Evolutionary conservation across 768 basidiomycete genomes (phyloP).

Genomic region (Russula abietina): DNA sequence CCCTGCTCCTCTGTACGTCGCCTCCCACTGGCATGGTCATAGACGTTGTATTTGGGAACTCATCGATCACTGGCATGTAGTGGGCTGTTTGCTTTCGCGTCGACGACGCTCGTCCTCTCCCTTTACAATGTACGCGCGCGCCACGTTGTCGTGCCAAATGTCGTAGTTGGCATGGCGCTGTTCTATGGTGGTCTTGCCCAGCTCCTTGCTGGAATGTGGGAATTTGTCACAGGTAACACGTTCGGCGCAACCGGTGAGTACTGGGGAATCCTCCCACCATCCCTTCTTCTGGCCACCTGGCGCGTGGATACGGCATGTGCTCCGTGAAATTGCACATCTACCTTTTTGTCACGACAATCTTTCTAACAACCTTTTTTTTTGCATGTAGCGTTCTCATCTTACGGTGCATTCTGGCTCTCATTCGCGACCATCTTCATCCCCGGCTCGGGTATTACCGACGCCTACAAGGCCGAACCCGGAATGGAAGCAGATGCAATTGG

Average conservation of each 20-base stretch:
- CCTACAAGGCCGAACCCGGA: conserved; percentile 38
- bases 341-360: neutral
- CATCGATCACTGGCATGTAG: conserved; percentile 43
- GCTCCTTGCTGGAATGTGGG: conserved; percentile 86
- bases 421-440: conserved; percentile 71
- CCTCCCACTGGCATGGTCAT: neutral
- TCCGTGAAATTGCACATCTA: no score
- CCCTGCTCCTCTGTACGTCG: conserved; percentile 50
- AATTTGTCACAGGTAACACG: conserved; percentile 47
- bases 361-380: neutral
- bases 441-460: conserved; percentile 50
- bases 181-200: conserved; percentile 82
- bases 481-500: conserved; percentile 58
- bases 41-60: conserved; percentile 42
- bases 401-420: conserved; percentile 87
- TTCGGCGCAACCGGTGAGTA: conserved; percentile 68
- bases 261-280: neutral
- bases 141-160: conserved; percentile 52
- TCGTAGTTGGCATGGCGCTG: conserved; percentile 81
- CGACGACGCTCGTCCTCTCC: conserved; percentile 75
- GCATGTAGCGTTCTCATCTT: conserved; percentile 64
- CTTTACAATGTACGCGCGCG: conserved; percentile 61
- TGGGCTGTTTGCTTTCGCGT: conserved; percentile 69
- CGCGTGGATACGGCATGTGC: no score
- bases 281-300: no score